Conservation (phyloP, 257 asterid species). For the Mentha longifolia region DNA sequence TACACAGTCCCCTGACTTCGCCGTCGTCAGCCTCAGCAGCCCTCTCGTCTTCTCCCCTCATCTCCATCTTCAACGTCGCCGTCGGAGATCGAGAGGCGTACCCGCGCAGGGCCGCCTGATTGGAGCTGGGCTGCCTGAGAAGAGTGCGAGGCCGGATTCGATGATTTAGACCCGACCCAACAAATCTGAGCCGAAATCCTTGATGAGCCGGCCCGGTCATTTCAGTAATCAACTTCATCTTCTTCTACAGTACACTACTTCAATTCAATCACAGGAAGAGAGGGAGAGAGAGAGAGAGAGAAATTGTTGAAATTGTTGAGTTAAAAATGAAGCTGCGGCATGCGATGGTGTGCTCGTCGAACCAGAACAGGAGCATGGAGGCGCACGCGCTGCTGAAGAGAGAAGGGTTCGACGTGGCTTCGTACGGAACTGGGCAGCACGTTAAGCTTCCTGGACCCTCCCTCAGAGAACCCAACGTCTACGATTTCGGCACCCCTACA, state of each 20-base stretch:
- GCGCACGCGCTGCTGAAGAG: conserved; percentile 83
- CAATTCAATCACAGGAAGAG: neutral
- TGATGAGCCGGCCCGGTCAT: neutral
- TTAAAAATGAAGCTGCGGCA: conserved; percentile 73
- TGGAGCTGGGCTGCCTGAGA: no score
- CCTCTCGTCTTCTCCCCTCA: no score
- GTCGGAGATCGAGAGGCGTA: no score
- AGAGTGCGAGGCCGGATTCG: no score
- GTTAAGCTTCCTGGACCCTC: conserved; percentile 99
- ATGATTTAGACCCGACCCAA: neutral
- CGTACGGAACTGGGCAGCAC: conserved; percentile 98
- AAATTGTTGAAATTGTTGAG: no score
- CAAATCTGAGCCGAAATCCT: neutral
- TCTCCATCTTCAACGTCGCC: no score
- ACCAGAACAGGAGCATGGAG: conserved; percentile 99
- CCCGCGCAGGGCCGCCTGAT: no score
- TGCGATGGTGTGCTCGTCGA: conserved; percentile 98
- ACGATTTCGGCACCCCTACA: conserved; percentile 94
- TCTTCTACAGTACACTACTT: no score
- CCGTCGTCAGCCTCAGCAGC: no score
- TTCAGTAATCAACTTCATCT: neutral
- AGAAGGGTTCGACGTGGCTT: conserved; percentile 88
- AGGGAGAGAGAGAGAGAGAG: no score
- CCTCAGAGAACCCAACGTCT: conserved; percentile 98
- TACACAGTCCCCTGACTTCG: no score